Conservation (phyloP, 345 rosid genomes). For the Salix caprea region DNA sequence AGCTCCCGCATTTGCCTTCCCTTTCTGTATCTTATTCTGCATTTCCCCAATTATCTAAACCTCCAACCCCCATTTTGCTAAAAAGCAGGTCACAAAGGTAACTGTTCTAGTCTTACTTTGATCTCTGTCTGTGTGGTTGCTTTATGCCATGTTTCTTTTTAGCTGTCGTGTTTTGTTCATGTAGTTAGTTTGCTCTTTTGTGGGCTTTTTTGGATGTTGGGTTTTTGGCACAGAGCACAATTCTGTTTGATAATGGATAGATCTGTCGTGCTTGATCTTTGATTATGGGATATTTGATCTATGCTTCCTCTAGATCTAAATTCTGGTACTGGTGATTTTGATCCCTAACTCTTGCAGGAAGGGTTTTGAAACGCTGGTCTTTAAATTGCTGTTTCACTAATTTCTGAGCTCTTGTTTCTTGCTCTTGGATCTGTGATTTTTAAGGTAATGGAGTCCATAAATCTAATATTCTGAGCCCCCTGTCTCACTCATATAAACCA, state of each 20-base stretch:
- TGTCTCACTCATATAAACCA: not conserved
- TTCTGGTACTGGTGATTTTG: not conserved
- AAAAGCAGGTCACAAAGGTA: not conserved
- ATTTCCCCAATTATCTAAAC: not conserved
- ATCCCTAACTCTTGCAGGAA: not conserved
- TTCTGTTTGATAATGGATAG: not conserved
- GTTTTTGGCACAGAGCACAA: not conserved
- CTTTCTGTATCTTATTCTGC: not conserved
- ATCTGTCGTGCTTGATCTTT: not conserved
- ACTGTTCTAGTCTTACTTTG: not conserved
- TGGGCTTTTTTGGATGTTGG: not conserved
- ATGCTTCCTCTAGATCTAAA: slow-evolving; percentile 3
- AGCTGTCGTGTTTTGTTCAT: not conserved
- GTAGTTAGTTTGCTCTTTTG: not conserved
- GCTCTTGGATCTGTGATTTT: not conserved
- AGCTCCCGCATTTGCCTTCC: not conserved
- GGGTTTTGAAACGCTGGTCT: not conserved
- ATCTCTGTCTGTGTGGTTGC: not conserved
- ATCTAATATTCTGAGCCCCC: not conserved
- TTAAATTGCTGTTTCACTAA: not conserved
- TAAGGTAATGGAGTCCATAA: slow-evolving; percentile 1
- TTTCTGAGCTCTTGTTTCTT: not conserved
- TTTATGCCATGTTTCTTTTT: not conserved
- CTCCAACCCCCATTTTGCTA: not conserved
- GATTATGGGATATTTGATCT: not conserved